Evolutionary conservation across 768 basidiomycete species (phyloP), one percentile per base, ranked within the genome.

Genomic region (Russula sp.): DNA sequence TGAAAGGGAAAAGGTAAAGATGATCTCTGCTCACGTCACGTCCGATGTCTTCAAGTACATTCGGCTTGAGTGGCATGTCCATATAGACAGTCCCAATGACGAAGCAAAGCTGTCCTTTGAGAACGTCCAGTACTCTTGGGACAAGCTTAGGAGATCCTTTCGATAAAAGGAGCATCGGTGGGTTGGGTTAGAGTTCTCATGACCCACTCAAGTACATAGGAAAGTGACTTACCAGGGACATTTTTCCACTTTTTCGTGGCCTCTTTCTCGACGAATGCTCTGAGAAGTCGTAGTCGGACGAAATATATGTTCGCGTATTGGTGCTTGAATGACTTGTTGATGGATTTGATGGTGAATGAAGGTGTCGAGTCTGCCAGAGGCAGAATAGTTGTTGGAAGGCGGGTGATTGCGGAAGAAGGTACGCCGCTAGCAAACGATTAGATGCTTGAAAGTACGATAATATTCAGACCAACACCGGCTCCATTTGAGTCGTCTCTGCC

Each of bases 61-160:
- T 98, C 0, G 96, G 96, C 71, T 99, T 99, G 56, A 98, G 79
- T 9, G 94, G 92, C 97, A 99, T 99, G 64, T 99, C 94, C 86
- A 98, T 88, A 73, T 98, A 99, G 6, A 98, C 87, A 0, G 97
- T 99, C 4, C 97, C 97, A 58, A 97, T 78, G 64, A 98, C 82
- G 73, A 88, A 98, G 74, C 94, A 97, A 59, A 96, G 77, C 69
- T 88, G 79, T 1, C 88, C 88, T 68, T 92, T 90, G 51, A 85
- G 77, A 8, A 98, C 87, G 62, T 98, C 96, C 4, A 97, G 84
- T 2, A 96, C 89, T 35, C 91, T 81, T 6, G 85, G 80, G n/a
- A 95, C 82, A 35, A 86, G 80, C 11, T 79, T 70, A 0, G 94
- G 92, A 11, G 81, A 78, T 9, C 86, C 91, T 91, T 69, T 47